Evolutionary conservation across 345 rosid genomes (phyloP).

Genomic region (Salix udensis): DNA sequence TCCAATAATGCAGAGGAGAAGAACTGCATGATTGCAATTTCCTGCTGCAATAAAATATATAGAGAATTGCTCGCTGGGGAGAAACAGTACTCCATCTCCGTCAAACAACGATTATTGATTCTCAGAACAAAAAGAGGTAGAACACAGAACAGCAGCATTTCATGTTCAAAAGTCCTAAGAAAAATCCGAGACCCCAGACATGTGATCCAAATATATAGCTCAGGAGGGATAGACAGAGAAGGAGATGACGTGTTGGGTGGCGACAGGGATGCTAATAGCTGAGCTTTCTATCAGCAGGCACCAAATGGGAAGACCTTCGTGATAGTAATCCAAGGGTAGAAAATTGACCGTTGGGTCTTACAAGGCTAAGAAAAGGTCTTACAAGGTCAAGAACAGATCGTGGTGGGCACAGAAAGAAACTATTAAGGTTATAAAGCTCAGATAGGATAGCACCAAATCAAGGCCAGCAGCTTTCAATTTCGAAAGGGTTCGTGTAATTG

Average conservation of each 20-base stretch:
- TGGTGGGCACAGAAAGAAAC: too few species aligned
- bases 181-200: too few species aligned
- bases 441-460: conserved; percentile 2
- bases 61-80: too few species aligned
- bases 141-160: too few species aligned
- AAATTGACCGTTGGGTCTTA: background rate
- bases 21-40: too few species aligned
- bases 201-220: background rate
- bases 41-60: too few species aligned
- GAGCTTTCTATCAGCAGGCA: background rate
- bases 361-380: background rate
- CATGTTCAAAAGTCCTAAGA: too few species aligned
- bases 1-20: too few species aligned
- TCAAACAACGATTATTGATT: too few species aligned
- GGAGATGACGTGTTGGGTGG: background rate
- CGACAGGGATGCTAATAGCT: background rate
- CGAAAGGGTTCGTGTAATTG: too few species aligned
- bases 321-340: background rate
- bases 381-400: background rate
- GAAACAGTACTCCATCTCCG: too few species aligned
- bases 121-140: too few species aligned
- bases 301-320: background rate
- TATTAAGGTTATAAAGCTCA: background rate
- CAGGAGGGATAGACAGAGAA: conserved; percentile 1
- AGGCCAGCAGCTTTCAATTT: background rate